Base-by-base conservation (phyloP, 2,329 filamentous ascomycete species). In the Nemania sp. region DNA sequence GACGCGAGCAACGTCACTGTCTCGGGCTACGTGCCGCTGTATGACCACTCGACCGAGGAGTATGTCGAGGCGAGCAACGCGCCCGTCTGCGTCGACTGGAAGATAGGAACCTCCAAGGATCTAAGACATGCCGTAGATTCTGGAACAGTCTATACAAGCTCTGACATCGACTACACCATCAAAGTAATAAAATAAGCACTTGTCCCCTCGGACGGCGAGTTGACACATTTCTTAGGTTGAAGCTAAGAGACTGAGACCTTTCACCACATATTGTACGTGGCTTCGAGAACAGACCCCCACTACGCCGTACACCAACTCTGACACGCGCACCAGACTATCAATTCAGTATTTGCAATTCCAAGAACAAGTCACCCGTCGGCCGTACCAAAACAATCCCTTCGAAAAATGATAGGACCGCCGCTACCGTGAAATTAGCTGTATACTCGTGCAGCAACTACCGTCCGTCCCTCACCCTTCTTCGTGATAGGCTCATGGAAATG, bases 121-220 rank as follows among this genome's bases (percentile, higher is more conserved):
- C 57, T 73, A n/a, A 61, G 69, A 1, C 55, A 66, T 4, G 74
- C 84, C 5, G 83, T 83, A 1, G 79, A 82, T 58, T 78, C 77
- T 1, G 89, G 89, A 3, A 83, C 76, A 18, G 87, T 81, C 0
- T 90, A 86, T 69, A 92, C 89, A 0, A 89, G 82, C 51, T 89
- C 85, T 0, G 89, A 92, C 68, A 83, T 92, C 43, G 89, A 92
- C 69, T 92, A 87, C 69, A 92, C 89, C 0, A 79, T 91, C 65
- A 91, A 91, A 79, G 84, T 85, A 69, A 56, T 60, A 57, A 58
- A 40, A n/a, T 1, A 18, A 53, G 13, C 17, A 17, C 13, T 21
- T 25, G 10, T 20, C 35, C 7, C 20, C 6, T 29, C 6, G 15
- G 3, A 37, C n/a, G 17, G 2, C 21, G 12, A 25, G 21, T 34